Evolutionary conservation across 164 flowering plant genomes (phyloP), one percentile per base, ranked within the genome.

Genomic region (Sedum album): DNA sequence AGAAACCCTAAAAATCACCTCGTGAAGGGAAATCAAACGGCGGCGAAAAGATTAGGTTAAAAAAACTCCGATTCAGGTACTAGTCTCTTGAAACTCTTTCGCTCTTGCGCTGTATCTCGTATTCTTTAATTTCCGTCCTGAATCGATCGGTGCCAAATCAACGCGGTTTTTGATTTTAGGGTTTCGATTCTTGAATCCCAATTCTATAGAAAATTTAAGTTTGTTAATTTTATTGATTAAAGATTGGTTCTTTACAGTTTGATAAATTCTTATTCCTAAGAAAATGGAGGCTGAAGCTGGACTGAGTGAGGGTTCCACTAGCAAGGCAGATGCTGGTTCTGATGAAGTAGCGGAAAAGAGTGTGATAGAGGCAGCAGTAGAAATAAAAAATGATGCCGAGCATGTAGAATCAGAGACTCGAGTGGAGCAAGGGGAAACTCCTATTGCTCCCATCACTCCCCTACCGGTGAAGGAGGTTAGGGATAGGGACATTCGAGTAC

Each of bases 371-470:
- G 61, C 31, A 17, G 31, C 31, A 3, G 62, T 18, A 10, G 62
- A 57, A 28, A 20, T 4, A 1, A 17, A 0, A 3, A 25, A 57
- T 13, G 31, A 17, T 11, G 20, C 14, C 13, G 30, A 21, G 0
- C 10, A 2, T 2, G 31, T 55, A 9, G 61, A 55, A 39, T 6
- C 25, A 42, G 6, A 67, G 25, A 26, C 36, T 18, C 35, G 8
- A 38, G 62, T 26, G 36, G 60, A 55, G 9, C 65, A 36, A 42
- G 63, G 35, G 51, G 48, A 13, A 18, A 66, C 65, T 26, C n/a
- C 68, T 55, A 68, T 77, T 11, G 80, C 72, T 10, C 88, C 88
- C 3, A 66, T 66, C 9, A 84, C 88, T 55, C 88, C 86, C n/a
- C 70, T 84, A 25, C 83, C 85, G 1, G 65, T 75, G 25, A 57